These are phyloP conservation scores for Aspergillus bombycis DNA, from an alignment of 2,329 filamentous ascomycete species.

Conservation along the genomic window DNA sequence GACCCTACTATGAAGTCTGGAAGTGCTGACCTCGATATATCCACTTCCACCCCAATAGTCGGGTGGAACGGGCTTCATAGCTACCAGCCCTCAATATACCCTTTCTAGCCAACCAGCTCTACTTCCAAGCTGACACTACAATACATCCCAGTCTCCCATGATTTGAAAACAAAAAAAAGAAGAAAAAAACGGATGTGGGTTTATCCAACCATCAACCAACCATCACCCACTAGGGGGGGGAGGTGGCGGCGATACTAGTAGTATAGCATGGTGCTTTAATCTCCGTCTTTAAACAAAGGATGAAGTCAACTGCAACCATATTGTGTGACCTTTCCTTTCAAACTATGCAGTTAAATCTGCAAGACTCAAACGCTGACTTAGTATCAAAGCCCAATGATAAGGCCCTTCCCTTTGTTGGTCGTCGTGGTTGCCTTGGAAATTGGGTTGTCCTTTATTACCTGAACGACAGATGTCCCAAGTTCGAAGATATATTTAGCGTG, in stretches of 20 bases:
- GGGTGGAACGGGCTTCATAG: neutral
- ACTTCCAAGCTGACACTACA: neutral
- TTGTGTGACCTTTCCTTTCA: conserved; percentile 1
- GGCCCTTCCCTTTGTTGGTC: neutral
- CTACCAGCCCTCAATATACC: neutral
- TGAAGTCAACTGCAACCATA: neutral
- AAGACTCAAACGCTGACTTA: neutral
- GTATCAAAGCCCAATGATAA: neutral
- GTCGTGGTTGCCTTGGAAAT: neutral
- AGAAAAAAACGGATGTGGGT: neutral
- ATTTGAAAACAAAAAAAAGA: too few relatives aligned
- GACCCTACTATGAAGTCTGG: neutral
- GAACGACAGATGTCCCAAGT: neutral
- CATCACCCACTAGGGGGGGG: neutral
- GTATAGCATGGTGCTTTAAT: neutral
- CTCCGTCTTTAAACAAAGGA: neutral
- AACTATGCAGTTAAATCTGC: neutral
- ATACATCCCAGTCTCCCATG: neutral
- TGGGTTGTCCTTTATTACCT: neutral
- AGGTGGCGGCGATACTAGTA: too few relatives aligned
- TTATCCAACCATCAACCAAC: neutral
- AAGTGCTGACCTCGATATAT: neutral
- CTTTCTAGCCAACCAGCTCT: neutral
- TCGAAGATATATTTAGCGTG: neutral
- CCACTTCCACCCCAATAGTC: neutral